Base-by-base conservation (phyloP, 2,329 filamentous ascomycete species). In the Ascochyta viciae-villosae region DNA sequence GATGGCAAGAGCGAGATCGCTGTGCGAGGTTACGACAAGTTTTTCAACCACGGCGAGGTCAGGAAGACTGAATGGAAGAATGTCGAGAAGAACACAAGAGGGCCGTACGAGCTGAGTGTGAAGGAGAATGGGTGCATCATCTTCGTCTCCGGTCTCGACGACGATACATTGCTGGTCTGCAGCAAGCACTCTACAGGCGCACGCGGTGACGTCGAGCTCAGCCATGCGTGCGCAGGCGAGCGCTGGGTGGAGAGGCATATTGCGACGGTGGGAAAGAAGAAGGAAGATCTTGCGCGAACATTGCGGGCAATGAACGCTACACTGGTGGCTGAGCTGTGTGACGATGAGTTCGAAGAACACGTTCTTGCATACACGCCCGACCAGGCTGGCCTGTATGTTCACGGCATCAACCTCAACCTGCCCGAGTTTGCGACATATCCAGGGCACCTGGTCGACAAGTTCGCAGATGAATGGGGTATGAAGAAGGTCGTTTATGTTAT, bases 121-220 rank as follows among this genome's bases (percentile, higher is more conserved):
- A 99, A 99, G 79, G 95, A 99, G 77, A 99, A 99, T 70, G 95
- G 95, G n/a, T 99, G 95, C 76, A 99, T 99, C 76, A 97, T 99
- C 65, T 99, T 99, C 80, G 87, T 99, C 40, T 89, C 92, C 15
- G 95, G 93, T 13, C 82, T 99, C 22, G 91, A 96, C 68, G 93
- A 97, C 68, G 93, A 87, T 33, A 92, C 91, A 1, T 81, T 99
- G 9, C 81, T 99, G 7, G 93, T 99, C n/a, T 98, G 94, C 84
- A 98, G 94, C 82, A 99, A 99, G 74, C 95, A 99, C 75, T 98
- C 95, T 0, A 98, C 93, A 0, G 95, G 95, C 6, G 81, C 86
- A 23, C 85, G 94, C n/a, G 77, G 77, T 22, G 91, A 96, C 71
- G 78, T 81, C 5, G 83, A 87, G 27, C 63, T 90, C 54, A 97